A percentile compares a stretch with the other conserved stretches of the same genome.
Conservation (phyloP, 1,139 yeast genomes). For the Blastobotrys aristatus region DNA sequence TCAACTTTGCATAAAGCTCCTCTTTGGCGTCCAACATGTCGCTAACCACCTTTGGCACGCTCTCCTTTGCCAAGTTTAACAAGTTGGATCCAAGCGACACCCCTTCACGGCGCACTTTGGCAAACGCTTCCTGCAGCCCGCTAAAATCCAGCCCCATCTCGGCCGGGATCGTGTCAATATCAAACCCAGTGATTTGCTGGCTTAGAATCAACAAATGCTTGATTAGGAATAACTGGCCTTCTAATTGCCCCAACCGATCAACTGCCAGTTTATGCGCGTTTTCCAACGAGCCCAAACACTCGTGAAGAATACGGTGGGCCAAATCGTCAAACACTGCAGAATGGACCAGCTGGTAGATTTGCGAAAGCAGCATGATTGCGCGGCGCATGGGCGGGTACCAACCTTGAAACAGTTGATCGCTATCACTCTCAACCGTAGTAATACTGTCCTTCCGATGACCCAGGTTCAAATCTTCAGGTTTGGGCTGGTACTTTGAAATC, state of each 20-base stretch:
- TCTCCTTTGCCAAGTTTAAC: conserved; percentile 56
- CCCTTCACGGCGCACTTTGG: conserved; percentile 38
- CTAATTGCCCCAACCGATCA: conserved; percentile 44
- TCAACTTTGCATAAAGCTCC: conserved; percentile 69
- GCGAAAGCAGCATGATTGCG: conserved; percentile 66
- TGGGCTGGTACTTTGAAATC: conserved; percentile 61
- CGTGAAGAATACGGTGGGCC: conserved; percentile 82
- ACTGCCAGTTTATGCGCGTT: conserved; percentile 45
- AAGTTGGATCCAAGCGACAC: conserved; percentile 39
- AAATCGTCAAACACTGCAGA: conserved; percentile 77
- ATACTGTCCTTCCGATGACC: conserved; percentile 38
- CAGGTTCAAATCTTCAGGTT: conserved; percentile 57
- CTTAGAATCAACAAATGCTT: conserved; percentile 67
- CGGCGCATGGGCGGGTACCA: conserved; percentile 72
- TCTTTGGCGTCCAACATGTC: conserved; percentile 81
- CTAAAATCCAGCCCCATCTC: conserved; percentile 79
- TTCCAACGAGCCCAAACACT: conserved; percentile 58
- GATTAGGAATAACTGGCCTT: conserved; percentile 62
- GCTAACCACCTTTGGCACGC: conserved; percentile 78
- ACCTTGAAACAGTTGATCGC: conserved; percentile 41
- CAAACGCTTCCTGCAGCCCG: conserved; percentile 52
- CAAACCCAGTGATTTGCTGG: conserved; percentile 70
- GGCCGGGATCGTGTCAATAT: conserved; percentile 65
- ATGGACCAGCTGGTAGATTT: conserved; percentile 73
- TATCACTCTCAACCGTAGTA: conserved; percentile 13